Conservation (phyloP, 2,329 filamentous ascomycete species). For the Botrytis cinerea region DNA sequence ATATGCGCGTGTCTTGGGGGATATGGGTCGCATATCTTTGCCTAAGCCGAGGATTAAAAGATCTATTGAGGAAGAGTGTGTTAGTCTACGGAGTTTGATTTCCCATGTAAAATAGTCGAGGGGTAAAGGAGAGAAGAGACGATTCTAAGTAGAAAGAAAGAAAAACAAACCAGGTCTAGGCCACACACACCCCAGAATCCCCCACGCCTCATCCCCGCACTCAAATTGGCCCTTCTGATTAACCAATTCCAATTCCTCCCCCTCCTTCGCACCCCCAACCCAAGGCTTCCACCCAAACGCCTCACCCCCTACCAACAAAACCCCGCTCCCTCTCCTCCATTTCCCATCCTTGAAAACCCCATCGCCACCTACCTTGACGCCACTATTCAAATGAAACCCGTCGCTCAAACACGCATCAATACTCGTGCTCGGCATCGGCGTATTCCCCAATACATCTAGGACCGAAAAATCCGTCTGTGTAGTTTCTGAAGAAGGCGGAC, state of each 20-base stretch:
- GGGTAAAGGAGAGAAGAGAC: neutral
- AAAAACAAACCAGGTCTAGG: conserved; percentile 75
- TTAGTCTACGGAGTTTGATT: neutral
- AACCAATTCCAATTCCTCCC: conserved; percentile 50
- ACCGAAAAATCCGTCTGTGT: conserved; percentile 70
- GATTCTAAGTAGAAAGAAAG: neutral
- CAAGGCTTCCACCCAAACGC: conserved; percentile 89
- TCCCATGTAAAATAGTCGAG: neutral
- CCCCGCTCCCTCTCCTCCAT: conserved; percentile 62
- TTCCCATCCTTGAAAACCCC: conserved; percentile 50
- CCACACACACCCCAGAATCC: conserved; percentile 75
- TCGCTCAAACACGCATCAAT: conserved; percentile 80
- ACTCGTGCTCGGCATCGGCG: conserved; percentile 75
- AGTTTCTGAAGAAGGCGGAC: conserved; percentile 59
- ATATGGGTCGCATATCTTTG: conserved; percentile 71
- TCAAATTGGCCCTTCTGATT: conserved; percentile 85
- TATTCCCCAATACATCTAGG: conserved; percentile 77
- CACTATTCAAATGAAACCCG: conserved; percentile 86
- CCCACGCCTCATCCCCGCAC: conserved; percentile 69
- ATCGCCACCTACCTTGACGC: conserved; percentile 47
- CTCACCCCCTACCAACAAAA: conserved; percentile 81
- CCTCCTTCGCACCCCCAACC: conserved; percentile 47
- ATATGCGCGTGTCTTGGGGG: conserved; percentile 69
- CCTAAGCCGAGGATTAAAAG: conserved; percentile 88
- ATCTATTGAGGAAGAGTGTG: conserved; percentile 53